phyloP scores from a whole-genome alignment of 257 asterid genomes.

The Leonotis leonurus region DNA sequence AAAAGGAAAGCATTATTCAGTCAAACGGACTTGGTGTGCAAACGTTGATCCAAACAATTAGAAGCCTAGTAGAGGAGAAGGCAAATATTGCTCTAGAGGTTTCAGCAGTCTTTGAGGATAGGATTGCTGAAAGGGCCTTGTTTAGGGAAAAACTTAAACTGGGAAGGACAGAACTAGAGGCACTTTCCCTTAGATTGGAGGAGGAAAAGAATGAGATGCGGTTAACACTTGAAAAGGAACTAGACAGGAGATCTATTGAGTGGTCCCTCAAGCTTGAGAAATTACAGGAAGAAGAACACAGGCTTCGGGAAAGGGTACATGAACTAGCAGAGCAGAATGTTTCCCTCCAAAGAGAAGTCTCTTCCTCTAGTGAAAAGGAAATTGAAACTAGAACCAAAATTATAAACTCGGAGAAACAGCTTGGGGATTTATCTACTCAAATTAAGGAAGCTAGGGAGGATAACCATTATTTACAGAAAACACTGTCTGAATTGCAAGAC shows the following conservation, averaged over 20 bases:
- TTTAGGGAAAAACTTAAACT: constrained; percentile 50
- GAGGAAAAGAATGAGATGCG: constrained; percentile 78
- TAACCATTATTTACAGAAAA: constrained; percentile 45
- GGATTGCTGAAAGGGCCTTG: constrained; percentile 73
- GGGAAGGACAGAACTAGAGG: constrained; percentile 42
- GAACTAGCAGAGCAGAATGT: constrained; percentile 98
- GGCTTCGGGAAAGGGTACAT: constrained; percentile 91
- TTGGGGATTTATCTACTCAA: constrained; percentile 43
- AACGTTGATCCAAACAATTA: constrained; percentile 48
- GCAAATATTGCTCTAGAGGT: constrained; percentile 66
- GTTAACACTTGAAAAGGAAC: constrained; percentile 66
- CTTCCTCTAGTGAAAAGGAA: constrained; percentile 64
- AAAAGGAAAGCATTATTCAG: constrained; percentile 38
- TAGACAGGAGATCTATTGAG: constrained; percentile 87
- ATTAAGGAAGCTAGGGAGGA: constrained; percentile 50
- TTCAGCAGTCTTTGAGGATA: constrained; percentile 50
- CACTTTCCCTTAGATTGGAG: constrained; percentile 53
- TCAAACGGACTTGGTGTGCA: constrained; percentile 50
- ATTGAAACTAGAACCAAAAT: constrained; percentile 37
- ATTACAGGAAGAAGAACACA: constrained; percentile 78
- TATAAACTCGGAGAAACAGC: constrained; percentile 51
- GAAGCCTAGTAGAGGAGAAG: constrained; percentile 64
- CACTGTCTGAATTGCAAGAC: constrained; percentile 50
- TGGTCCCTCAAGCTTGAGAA: constrained; percentile 87
- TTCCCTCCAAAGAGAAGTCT: constrained; percentile 78